Evolutionary conservation across 2,329 filamentous ascomycete species (phyloP), one percentile per base, ranked within the genome.

Genomic region (Diplodia scrobiculata): DNA sequence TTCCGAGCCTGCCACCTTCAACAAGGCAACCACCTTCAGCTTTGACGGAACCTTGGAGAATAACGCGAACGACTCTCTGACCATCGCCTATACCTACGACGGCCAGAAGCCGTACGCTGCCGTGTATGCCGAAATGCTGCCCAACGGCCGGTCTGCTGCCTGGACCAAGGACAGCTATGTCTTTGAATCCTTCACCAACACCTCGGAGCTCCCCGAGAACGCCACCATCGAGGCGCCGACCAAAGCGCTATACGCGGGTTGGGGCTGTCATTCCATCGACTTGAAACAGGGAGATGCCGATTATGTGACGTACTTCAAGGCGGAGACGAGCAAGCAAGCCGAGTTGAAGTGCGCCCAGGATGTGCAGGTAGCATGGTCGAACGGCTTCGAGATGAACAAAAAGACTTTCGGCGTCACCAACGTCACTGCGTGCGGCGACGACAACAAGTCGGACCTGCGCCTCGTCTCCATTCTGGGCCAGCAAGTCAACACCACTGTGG

Each of bases 171-270:
- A 66, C 21, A 54, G 54, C 32, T 60, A 66, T 10, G 64, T 60
- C 21, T 66, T 66, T 21, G 64, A 60, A 21, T 66, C 64, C 7
- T 66, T 66, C 41, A 58, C 52, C 63, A 65, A 65, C 9, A 51
- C 51, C 3, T 65, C 63, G 3, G 17, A 36, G 2, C 21, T 65
- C 9, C 38, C 51, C 5, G 63, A 65, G 21, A 65, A 65, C 14
- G 41, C 36, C 3, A 65, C 63, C 3, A 36, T 65, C 5, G 63
- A 65, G 25, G 52, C 63, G 13, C 25, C 36, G 4, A 38, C 38
- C 25, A 58, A 36, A 14, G 54, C 54, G 9, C 29, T 66, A n/a
- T 52, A 51, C 21, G 9, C 64, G 1, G 45, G 25, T 1, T 66
- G 41, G 29, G 25, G 14, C n/a, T 66, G 64, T 7, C 45, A 53